These are phyloP conservation scores for Canavalia ensiformis DNA, from an alignment of 306 rosid species.

Conservation along the genomic window DNA sequence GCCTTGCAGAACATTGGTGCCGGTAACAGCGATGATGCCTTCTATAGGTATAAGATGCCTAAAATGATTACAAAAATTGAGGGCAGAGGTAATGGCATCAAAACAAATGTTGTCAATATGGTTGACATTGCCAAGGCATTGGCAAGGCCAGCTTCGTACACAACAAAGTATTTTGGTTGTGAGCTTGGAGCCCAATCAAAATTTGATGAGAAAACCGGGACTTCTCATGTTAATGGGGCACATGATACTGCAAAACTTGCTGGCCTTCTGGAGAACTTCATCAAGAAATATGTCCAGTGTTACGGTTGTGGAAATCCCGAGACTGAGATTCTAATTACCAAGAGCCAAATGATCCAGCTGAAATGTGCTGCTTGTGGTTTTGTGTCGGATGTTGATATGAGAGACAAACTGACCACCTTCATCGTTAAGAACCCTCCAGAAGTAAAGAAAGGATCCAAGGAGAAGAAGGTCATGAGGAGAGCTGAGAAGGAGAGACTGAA, in stretches of 20 bases:
- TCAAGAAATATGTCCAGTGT: conserved; percentile 74
- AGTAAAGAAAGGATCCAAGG: conserved; percentile 66
- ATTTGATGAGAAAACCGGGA: conserved; percentile 76
- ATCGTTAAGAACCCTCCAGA: conserved; percentile 79
- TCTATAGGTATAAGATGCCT: conserved; percentile 82
- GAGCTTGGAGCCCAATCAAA: conserved; percentile 78
- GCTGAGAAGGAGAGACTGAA: conserved; percentile 78
- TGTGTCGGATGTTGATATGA: conserved; percentile 76
- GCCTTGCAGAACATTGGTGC: conserved; percentile 80
- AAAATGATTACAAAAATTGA: conserved; percentile 77
- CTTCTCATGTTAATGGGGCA: conserved; percentile 73
- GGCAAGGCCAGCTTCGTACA: conserved; percentile 75
- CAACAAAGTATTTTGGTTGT: conserved; percentile 75
- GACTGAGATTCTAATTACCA: conserved; percentile 69
- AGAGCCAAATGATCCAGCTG: conserved; percentile 71
- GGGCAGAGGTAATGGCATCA: conserved; percentile 82
- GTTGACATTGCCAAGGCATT: conserved; percentile 76
- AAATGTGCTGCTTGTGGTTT: conserved; percentile 83
- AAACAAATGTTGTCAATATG: conserved; percentile 76
- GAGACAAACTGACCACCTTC: conserved; percentile 76
- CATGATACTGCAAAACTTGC: conserved; percentile 81
- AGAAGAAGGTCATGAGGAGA: conserved; percentile 76
- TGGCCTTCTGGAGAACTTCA: conserved; percentile 76
- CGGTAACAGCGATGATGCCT: conserved; percentile 74
- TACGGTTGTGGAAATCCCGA: conserved; percentile 79